These are phyloP conservation scores for Achaetomiella virescens DNA, from an alignment of 495 filamentous ascomycete genomes.

Conservation along the genomic window DNA sequence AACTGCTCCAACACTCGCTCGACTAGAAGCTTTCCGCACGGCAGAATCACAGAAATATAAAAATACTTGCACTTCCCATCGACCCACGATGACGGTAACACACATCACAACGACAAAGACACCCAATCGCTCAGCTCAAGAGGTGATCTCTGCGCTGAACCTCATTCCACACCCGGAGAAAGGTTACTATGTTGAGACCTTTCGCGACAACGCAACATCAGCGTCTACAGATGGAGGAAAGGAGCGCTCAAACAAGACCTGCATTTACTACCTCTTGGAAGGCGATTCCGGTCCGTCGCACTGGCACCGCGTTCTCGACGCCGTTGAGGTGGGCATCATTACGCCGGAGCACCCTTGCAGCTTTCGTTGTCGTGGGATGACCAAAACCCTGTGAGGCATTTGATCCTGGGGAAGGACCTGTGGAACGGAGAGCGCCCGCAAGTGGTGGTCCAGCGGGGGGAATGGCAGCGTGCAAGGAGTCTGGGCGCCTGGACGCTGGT, in stretches of 20 bases:
- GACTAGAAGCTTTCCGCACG: too few relatives aligned
- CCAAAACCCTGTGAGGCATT: constrained; percentile 19
- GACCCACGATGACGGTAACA: neutral
- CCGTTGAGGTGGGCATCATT: constrained; percentile 44
- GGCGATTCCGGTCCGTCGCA: constrained; percentile 30
- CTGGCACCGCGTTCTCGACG: constrained; percentile 42
- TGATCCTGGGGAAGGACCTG: constrained; percentile 35
- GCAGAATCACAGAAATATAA: too few relatives aligned
- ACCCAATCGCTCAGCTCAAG: constrained; percentile 26
- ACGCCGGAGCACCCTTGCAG: constrained; percentile 41
- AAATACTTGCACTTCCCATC: too few relatives aligned
- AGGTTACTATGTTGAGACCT: constrained; percentile 43
- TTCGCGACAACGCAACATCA: constrained; percentile 28
- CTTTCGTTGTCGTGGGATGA: constrained; percentile 37
- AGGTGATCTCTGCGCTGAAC: constrained; percentile 34
- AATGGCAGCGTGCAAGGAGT: constrained; percentile 40
- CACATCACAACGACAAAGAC: neutral
- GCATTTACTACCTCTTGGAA: constrained; percentile 45
- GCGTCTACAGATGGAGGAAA: neutral
- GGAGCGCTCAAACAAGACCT: constrained; percentile 39
- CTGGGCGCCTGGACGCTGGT: constrained; percentile 41
- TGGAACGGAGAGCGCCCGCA: constrained; percentile 37
- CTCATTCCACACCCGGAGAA: constrained; percentile 40
- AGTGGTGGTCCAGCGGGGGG: constrained; percentile 30
- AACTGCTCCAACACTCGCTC: too few relatives aligned